phyloP scores from a whole-genome alignment of 768 basidiomycete genomes.

The Coprinellus micaceus region DNA sequence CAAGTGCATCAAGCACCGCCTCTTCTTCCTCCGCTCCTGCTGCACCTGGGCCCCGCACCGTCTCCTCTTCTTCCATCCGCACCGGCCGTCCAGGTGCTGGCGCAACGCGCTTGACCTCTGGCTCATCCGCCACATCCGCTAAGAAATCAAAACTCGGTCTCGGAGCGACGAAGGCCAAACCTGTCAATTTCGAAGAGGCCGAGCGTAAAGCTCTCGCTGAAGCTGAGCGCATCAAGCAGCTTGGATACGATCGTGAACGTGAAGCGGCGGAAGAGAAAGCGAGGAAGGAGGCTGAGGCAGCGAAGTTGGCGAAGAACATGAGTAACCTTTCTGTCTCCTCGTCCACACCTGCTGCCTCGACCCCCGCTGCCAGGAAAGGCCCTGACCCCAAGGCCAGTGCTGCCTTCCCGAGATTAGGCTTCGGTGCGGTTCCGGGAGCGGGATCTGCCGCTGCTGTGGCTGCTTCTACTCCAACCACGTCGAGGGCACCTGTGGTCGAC shows the following conservation, averaged over 20 bases:
- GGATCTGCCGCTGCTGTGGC: slow-evolving; percentile 50
- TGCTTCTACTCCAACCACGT: slow-evolving; percentile 26
- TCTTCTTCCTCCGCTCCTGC: slow-evolving; percentile 44
- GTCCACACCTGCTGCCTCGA: slow-evolving; percentile 21
- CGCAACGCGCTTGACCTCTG: slow-evolving; percentile 36
- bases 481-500: slow-evolving; percentile 34
- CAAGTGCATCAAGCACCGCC: slow-evolving; percentile 29
- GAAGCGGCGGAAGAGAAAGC: slow-evolving; percentile 83
- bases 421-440: slow-evolving; percentile 74
- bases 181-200: slow-evolving; percentile 92
- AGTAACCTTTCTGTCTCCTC: slow-evolving; percentile 29
- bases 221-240: slow-evolving; percentile 85
- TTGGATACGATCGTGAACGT: slow-evolving; percentile 84
- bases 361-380: slow-evolving; percentile 16
- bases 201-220: slow-evolving; percentile 89
- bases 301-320: slow-evolving; percentile 36
- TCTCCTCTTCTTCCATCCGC: slow-evolving; percentile 54
- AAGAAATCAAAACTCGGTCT: slow-evolving; percentile 76
- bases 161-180: slow-evolving; percentile 84
- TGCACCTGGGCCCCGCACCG: slow-evolving; percentile 45
- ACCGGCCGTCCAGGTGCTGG: slow-evolving; percentile 42
- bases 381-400: slow-evolving; percentile 29
- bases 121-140: slow-evolving; percentile 33
- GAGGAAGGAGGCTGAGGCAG: slow-evolving; percentile 55
- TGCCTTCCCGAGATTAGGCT: slow-evolving; percentile 73